phyloP scores from a whole-genome alignment of 2,329 filamentous ascomycete genomes.

The Arthrocladium fulminans region DNA sequence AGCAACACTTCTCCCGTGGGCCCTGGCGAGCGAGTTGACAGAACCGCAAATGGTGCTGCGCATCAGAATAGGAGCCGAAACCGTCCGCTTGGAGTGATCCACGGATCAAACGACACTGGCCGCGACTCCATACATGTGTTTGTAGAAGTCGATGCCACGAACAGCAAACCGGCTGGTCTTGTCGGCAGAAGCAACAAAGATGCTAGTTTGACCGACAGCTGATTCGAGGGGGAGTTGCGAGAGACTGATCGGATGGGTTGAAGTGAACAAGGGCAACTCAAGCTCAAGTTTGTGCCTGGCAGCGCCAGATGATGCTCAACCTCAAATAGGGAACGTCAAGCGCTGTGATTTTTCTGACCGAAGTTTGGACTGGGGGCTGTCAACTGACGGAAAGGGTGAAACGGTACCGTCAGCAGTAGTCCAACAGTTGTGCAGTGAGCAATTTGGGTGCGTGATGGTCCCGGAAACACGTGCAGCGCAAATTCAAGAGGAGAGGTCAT shows the following conservation, averaged over 20 bases:
- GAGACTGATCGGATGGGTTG: conserved; percentile 5
- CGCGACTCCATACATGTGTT: not conserved
- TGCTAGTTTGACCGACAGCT: not conserved
- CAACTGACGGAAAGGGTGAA: too few relatives aligned
- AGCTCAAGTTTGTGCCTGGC: too few relatives aligned
- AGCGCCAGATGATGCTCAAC: too few relatives aligned
- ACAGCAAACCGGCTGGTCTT: not conserved
- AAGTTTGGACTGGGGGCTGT: too few relatives aligned
- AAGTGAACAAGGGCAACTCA: too few relatives aligned
- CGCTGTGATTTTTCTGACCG: too few relatives aligned
- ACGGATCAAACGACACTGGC: not conserved
- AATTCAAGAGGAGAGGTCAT: too few relatives aligned
- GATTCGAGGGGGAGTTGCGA: not conserved
- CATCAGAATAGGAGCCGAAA: not conserved
- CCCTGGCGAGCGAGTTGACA: not conserved
- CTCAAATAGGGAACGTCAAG: too few relatives aligned
- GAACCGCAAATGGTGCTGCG: not conserved
- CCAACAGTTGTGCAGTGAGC: too few relatives aligned
- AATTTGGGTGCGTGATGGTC: too few relatives aligned
- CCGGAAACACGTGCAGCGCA: too few relatives aligned
- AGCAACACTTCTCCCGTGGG: not conserved
- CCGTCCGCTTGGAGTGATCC: not conserved
- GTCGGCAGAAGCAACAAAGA: not conserved
- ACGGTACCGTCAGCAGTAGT: too few relatives aligned
- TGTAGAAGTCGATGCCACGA: not conserved